Base-by-base conservation (phyloP, 352 stramenopile genomes). In the Bremia lactucae region DNA sequence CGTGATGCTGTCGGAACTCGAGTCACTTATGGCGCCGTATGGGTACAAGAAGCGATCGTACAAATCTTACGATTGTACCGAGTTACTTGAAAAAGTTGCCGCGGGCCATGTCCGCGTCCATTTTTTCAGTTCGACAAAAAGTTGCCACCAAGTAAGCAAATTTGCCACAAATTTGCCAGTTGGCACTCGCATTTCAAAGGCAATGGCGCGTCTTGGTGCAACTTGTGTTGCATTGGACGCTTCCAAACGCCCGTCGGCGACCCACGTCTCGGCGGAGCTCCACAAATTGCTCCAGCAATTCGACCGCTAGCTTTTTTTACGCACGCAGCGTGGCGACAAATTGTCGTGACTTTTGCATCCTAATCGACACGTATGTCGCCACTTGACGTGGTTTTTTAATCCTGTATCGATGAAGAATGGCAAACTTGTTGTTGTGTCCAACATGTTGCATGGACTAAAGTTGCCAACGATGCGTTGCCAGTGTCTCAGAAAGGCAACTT, bases 1-100 rank as follows among this genome's bases (percentile, higher is more conserved):
- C 25, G 49, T 83, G n/a, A 37, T 83, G 41, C 45, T 83, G 1
- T 66, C 64, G 2, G 70, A 79, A 45, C 39, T 83, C 14, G 70
- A 78, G 45, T 59, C 65, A 19, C 20, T 52, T 0, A 39, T 48
- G 7, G 11, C 40, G 1, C 46, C 52, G 10, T 68, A 68, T 38
- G 49, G 45, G 16, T 41, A 52, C 24, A 45, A n/a, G 10, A 33
- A 29, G 13, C 43, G 22, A 11, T 44, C 47, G 13, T 33, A 46
- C n/a, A 46, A 41, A 24, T 31, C 47, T 4, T 34, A 36, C 1
- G 40, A 55, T 9, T 53, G 44, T 45, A 41, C 43, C 10, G 59
- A 65, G 10, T 19, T 73, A 19, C 26, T 77, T 15, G 55, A 70
- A 31, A 61, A 68, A 23, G 31, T 77, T 10, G 54, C 62, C 10